Base-by-base conservation (phyloP, 176 grass and related monocot species). In the Urochloa ruziziensis region DNA sequence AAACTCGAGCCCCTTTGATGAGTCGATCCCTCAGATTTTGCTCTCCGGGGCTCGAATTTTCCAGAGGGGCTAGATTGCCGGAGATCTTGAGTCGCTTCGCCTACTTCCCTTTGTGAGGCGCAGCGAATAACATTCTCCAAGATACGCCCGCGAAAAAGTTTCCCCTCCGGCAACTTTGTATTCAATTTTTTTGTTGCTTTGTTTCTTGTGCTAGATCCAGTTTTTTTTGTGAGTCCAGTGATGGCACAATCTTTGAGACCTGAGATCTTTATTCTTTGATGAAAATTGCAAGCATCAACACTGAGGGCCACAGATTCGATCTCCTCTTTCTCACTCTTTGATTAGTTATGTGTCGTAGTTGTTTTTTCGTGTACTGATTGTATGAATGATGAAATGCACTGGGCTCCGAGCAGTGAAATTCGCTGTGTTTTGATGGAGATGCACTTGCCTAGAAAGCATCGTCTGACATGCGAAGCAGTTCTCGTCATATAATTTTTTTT, bases 161-260 rank as follows among this genome's bases (percentile, higher is more conserved):
- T 28, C 7, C 18, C 10, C 37, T 35, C 33, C n/a, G 0, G 1
- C 25, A n/a, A n/a, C n/a, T n/a, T n/a, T n/a, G n/a, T 39, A 67
- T 37, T 59, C 24, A 13, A 6, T 57, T 70, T 0, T 10, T 40
- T 4, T 15, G 23, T 39, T 7, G 24, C 12, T 44, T 59, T 15
- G 5, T 51, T 67, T 10, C 0, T 19, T 28, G 33, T 47, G 16
- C 9, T 37, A 37, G 21, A 40, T 60, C 29, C 15, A 15, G 24
- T 52, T 60, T 6, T n/a, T 67, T 52, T 3, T 65, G 46, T 10
- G 68, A 63, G 67, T 77, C 96, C 93, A 4, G 80, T 98, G 93
- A 98, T 98, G 96, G 89, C 89, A 94, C 79, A 87, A 98, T 98
- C 93, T 98, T 98, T 98, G 96, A 98, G 93, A 98, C 87, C 96